These are phyloP conservation scores for Emydomyces testavorans DNA, from an alignment of 2,329 filamentous ascomycete genomes.

Conservation along the genomic window DNA sequence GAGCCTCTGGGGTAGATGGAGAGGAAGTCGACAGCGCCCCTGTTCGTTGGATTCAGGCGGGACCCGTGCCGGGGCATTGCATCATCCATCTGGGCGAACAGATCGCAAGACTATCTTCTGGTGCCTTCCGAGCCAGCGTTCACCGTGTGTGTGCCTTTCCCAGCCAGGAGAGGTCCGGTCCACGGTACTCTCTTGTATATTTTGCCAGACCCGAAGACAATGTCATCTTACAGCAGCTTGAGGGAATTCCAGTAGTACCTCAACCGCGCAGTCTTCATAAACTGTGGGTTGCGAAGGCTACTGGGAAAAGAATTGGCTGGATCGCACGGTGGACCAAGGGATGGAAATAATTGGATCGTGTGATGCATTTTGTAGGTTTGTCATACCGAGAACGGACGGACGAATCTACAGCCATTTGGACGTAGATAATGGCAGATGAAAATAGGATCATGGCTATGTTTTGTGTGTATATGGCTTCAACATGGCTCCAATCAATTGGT, in stretches of 20 bases:
- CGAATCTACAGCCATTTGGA: no score
- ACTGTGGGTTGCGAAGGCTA: neutral
- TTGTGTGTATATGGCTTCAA: no score
- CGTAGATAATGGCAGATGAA: no score
- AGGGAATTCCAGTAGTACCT: constrained; percentile 13
- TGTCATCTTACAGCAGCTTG: constrained; percentile 14
- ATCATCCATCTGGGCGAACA: constrained; percentile 14
- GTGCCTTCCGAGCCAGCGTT: constrained; percentile 10
- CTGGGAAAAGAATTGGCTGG: neutral
- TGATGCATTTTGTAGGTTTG: no score
- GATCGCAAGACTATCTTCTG: constrained; percentile 9
- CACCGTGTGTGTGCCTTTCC: constrained; percentile 12
- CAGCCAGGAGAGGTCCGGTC: neutral
- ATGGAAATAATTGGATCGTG: neutral
- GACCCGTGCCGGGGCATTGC: constrained; percentile 14
- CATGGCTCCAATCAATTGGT: no score
- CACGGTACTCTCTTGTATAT: constrained; percentile 14
- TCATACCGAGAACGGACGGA: no score
- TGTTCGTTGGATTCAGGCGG: constrained; percentile 11
- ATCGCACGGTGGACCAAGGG: neutral
- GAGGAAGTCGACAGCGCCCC: neutral
- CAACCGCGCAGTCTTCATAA: neutral
- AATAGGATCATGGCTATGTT: no score
- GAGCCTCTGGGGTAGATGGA: neutral
- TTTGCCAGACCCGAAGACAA: constrained; percentile 14